Evolutionary conservation across 2,329 filamentous ascomycete genomes (phyloP), one percentile per base, ranked within the genome.

Genomic region (Botrytis paeoniae): DNA sequence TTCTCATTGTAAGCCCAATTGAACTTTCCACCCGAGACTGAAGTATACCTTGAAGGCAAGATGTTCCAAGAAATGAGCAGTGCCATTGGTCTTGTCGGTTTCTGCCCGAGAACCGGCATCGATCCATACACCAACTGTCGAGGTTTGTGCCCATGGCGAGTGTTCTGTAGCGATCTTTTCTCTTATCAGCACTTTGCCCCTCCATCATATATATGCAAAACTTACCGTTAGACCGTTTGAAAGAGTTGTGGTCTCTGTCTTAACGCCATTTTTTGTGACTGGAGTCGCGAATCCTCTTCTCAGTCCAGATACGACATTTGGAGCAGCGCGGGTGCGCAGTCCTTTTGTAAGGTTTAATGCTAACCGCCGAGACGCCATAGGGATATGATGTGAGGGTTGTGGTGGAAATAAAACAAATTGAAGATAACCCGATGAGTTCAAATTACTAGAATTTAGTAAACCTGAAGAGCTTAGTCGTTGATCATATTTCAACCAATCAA

Each of bases 11-110:
- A 74, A 81, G 76, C 71, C 57, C 41, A 35, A 60, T 68, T 57
- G 51, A 62, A 71, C 48, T n/a, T 35, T n/a, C 32, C 64, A 65
- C 37, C 70, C 75, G 45, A 73, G 76, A 78, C 74, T 74, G 74
- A 75, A 68, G 29, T 75, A 79, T 89, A 97, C 94, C 93, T 99
- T 99, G 91, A 99, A 99, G 81, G 97, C 97, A 84, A 99, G 90
- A 88, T 99, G 96, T 89, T 99, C 96, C 81, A 99, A 91, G 89
- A 99, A 99, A 88, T 99, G 96, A 82, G 96, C 96, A 81, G 96
- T 99, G 85, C 96, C 96, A 87, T 98, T 99, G 82, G 93, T 98
- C 90, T 94, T 94, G 86, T 96, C 91, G 80, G 96, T 99, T 89
- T 99, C 96, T 84, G 96, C 94, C 85, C 96, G 90, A 85, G 94